Conservation (phyloP, 257 asterid genomes). For the Jacaranda copaia region DNA sequence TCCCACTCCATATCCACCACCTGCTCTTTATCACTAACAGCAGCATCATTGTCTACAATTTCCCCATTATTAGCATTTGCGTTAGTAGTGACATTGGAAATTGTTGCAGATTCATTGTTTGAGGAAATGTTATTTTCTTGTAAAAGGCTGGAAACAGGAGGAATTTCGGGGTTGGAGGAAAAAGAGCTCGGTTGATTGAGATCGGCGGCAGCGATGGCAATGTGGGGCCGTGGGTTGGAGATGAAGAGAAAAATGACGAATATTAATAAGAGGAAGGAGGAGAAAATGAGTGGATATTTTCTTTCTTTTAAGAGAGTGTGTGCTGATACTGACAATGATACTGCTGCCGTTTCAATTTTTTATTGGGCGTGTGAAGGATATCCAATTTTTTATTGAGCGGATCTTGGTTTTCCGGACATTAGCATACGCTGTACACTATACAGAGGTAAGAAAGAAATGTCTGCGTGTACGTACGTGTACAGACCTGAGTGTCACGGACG, state of each 20-base stretch:
- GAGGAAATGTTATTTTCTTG: no score
- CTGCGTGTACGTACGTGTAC: not conserved
- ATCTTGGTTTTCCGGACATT: not conserved
- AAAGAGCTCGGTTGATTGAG: constrained; percentile 13
- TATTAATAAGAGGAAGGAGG: constrained; percentile 50
- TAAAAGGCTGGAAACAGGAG: not conserved
- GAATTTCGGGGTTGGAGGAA: not conserved
- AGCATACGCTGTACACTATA: no score
- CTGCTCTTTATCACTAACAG: constrained; percentile 9
- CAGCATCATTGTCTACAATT: not conserved
- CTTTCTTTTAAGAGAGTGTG: constrained; percentile 51
- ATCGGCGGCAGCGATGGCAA: constrained; percentile 38
- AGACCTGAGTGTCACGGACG: no score
- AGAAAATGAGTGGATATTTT: constrained; percentile 60
- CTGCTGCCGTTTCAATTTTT: constrained; percentile 45
- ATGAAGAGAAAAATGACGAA: constrained; percentile 52
- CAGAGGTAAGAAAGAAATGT: not conserved
- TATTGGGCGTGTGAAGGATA: not conserved
- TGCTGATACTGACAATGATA: constrained; percentile 40
- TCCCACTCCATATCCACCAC: constrained; percentile 50
- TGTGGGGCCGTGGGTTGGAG: constrained; percentile 51
- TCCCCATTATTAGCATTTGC: not conserved
- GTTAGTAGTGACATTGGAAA: not conserved
- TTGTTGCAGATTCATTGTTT: not conserved
- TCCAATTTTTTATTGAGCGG: not conserved